Evolutionary conservation across 768 basidiomycete species (phyloP), one percentile per base, ranked within the genome.

Genomic region (Rhizopogon sp.): DNA sequence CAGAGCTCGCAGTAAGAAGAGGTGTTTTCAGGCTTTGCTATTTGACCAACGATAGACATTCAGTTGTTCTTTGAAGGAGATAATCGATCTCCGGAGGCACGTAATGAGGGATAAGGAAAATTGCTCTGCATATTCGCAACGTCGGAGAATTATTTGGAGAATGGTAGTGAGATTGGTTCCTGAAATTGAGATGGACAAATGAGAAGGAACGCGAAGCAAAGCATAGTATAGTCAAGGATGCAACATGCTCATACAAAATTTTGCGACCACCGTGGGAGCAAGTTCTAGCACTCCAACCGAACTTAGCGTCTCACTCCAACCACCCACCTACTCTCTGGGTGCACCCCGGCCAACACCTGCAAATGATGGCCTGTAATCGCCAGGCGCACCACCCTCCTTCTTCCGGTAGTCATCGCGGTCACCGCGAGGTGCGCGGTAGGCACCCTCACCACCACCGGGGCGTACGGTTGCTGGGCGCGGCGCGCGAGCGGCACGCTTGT

Each of bases 401-500:
- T 89, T 80, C 59, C 84, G 76, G 82, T 97, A 97, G 65, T 90
- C 92, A 29, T 95, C 94, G 64, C 92, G 83, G 71, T 90, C 88
- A 43, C 85, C 84, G 59, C 95, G 91, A 63, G 93, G 92, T 42
- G 91, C 79, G 60, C 93, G 90, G 80, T 95, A 92, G 10, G 89
- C 83, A 63, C 80, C 83, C 56, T 80, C 84, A 45, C 84, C 89
- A 61, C 79, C 84, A 57, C 85, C 85, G 31, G 79, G 77, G 62
- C 87, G 85, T 54, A 83, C 82, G 55, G 79, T 74, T 50, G 94
- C 88, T 37, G 93, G 91, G 60, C 92, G 89, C 44, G 88, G 78
- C 28, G 90, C 83, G 66, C 97, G 93, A 50, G 81, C 88, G 57
- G 91, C 90, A 79, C 95, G 97, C 81, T 97, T 97, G 83, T 96